Conservation (phyloP, 805 yeast species). For the Kurtzmaniella cleridarum region DNA sequence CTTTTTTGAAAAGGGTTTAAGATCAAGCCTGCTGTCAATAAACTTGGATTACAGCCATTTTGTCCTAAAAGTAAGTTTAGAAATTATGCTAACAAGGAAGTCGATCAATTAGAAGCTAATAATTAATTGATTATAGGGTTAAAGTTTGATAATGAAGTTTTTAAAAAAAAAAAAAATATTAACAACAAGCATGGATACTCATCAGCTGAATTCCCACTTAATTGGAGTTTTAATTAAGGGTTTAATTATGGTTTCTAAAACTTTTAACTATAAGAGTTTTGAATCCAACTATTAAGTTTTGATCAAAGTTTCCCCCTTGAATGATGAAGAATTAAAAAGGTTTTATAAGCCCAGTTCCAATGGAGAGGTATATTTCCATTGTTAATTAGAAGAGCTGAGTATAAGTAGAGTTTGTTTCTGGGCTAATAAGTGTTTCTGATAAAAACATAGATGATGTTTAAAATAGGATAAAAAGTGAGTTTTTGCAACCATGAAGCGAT, state of each 20-base stretch:
- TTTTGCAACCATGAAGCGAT: too few relatives aligned
- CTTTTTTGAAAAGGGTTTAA: conserved; percentile 44
- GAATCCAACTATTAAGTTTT: not conserved
- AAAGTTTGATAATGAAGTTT: not conserved
- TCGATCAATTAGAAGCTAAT: conserved; percentile 55
- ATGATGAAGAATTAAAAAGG: too few relatives aligned
- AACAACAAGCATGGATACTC: conserved; percentile 51
- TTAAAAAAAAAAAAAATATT: conserved; percentile 19
- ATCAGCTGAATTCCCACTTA: conserved; percentile 63
- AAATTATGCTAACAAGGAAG: conserved; percentile 39
- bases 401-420: too few relatives aligned
- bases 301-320: too few relatives aligned
- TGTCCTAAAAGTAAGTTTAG: conserved; percentile 44
- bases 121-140: conserved; percentile 47
- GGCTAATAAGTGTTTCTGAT: too few relatives aligned
- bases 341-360: too few relatives aligned
- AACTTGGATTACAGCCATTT: conserved; percentile 62
- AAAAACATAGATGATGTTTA: too few relatives aligned
- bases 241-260: conserved; percentile 17
- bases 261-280: not conserved
- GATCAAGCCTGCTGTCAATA: conserved; percentile 64
- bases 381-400: too few relatives aligned
- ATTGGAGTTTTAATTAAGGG: conserved; percentile 55
- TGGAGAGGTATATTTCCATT: too few relatives aligned
- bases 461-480: too few relatives aligned